Evolutionary conservation across 2,329 filamentous ascomycete genomes (phyloP), one percentile per base, ranked within the genome.

Genomic region (Diaporthe sp.): DNA sequence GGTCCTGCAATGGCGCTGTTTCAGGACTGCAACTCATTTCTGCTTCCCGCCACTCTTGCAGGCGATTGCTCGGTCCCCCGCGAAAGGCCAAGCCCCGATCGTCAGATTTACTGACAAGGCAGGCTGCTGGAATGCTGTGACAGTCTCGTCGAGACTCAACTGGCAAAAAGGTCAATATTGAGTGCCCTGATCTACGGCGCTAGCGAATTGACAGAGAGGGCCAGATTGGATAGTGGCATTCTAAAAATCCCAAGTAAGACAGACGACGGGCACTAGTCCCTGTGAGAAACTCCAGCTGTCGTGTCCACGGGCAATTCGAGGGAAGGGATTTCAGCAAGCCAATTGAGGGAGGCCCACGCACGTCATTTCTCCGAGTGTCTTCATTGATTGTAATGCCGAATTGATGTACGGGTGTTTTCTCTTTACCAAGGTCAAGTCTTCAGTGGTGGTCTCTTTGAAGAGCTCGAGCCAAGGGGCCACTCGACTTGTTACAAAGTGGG

Each of bases 1-100:
- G 9, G 4, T 39, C 53, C 22, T 53, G 65, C 28, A 68, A 68
- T 68, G 65, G 47, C 8, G 65, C 47, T 53, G 65, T 68, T 37
- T 68, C 47, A 68, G 10, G 53, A 22, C 20, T 7, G 63, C 44
- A 68, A 12, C 22, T 53, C 15, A 39, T 68, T 28, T 53, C 28
- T 68, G 2, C 12, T 44, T 28, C 7, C 9, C 34, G 25, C 13
- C 57, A 60, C 12, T 42, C 10, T 9, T 37, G 17, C 7, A 58
- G 31, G 12, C 25, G 17, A n/a, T 34, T 28, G 25, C 34, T 8
- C 15, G 55, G 1, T 3, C 20, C 1, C 39, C 17, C 39, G 5
- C n/a, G 51, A 7, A 28, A 55, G 2, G 6, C 25, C 51, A 3
- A 55, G 25, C n/a, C 15, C 15, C 25, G 25, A 37, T 22, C 8